Evolutionary conservation across 495 filamentous ascomycete species (phyloP).

Genomic region (Xylaria nigripes): DNA sequence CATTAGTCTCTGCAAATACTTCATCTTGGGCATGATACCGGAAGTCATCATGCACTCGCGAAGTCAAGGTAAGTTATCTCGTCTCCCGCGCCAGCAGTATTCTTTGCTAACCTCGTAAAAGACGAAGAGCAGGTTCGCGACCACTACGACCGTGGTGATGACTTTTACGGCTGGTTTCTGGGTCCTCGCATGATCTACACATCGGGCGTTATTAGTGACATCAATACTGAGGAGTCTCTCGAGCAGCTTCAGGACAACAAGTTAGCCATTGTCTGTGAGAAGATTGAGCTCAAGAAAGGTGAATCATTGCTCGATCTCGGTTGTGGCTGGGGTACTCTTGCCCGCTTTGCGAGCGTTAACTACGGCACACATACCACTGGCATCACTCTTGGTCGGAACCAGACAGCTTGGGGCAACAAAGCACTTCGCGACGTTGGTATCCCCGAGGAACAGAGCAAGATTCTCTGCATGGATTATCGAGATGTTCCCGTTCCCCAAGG

Average conservation of each 20-base stretch:
- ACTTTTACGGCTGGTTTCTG: conserved; percentile 85
- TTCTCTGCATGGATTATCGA: conserved; percentile 79
- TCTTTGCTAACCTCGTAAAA: conserved; percentile 24
- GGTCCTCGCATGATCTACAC: conserved; percentile 90
- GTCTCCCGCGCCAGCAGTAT: background rate
- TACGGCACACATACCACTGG: conserved; percentile 73
- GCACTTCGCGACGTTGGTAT: conserved; percentile 62
- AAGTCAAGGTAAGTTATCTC: conserved; percentile 52
- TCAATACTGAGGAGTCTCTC: conserved; percentile 65
- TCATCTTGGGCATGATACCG: conserved; percentile 63
- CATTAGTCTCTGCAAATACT: conserved; percentile 55
- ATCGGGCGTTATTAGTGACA: conserved; percentile 70
- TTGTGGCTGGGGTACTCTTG: conserved; percentile 81
- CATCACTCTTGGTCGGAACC: conserved; percentile 73
- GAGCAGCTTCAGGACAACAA: conserved; percentile 90
- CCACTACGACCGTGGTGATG: conserved; percentile 82
- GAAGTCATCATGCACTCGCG: conserved; percentile 74
- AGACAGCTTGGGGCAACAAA: conserved; percentile 75
- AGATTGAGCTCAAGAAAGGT: conserved; percentile 63
- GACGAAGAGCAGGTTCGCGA: conserved; percentile 84
- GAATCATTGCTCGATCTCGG: conserved; percentile 75
- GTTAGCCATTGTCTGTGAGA: conserved; percentile 75
- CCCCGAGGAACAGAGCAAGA: conserved; percentile 60
- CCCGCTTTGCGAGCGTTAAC: conserved; percentile 68
- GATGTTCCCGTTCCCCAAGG: conserved; percentile 64